Conservation (phyloP, 2,329 filamentous ascomycete species). For the Venturia asperata region DNA sequence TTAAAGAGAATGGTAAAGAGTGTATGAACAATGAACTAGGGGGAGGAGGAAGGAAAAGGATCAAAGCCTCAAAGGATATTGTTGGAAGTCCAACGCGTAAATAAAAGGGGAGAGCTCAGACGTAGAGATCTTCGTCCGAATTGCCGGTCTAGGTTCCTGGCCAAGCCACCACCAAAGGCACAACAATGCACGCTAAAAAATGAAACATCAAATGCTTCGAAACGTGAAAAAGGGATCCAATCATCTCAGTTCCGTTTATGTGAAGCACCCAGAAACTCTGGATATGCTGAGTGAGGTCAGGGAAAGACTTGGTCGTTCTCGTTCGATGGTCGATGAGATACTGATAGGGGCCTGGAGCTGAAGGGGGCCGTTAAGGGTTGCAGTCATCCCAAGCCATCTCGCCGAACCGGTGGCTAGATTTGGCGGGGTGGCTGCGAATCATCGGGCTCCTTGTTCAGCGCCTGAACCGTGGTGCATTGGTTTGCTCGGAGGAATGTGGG, state of each 20-base stretch:
- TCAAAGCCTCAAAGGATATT: no score
- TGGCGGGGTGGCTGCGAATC: not conserved
- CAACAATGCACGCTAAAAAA: not conserved
- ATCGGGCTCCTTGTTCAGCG: not conserved
- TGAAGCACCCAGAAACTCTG: not conserved
- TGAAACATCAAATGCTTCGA: conserved; percentile 10
- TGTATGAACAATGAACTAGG: not conserved
- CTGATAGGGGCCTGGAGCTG: not conserved
- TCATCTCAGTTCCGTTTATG: not conserved
- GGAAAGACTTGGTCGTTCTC: not conserved
- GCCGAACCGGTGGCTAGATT: not conserved
- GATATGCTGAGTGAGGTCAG: not conserved
- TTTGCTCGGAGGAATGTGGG: not conserved
- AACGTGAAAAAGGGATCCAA: not conserved
- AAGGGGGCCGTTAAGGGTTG: not conserved
- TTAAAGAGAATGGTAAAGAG: conserved; percentile 6
- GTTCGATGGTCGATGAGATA: not conserved
- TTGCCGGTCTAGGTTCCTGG: not conserved
- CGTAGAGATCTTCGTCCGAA: not conserved
- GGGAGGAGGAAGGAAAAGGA: no score
- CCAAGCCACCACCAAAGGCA: conserved; percentile 4
- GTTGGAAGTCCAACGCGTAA: not conserved
- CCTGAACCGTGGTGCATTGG: not conserved
- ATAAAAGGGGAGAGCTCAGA: conserved; percentile 7
- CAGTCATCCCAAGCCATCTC: not conserved